These are phyloP conservation scores for Penicillium manginii DNA, from an alignment of 495 filamentous ascomycete species.

Conservation along the genomic window DNA sequence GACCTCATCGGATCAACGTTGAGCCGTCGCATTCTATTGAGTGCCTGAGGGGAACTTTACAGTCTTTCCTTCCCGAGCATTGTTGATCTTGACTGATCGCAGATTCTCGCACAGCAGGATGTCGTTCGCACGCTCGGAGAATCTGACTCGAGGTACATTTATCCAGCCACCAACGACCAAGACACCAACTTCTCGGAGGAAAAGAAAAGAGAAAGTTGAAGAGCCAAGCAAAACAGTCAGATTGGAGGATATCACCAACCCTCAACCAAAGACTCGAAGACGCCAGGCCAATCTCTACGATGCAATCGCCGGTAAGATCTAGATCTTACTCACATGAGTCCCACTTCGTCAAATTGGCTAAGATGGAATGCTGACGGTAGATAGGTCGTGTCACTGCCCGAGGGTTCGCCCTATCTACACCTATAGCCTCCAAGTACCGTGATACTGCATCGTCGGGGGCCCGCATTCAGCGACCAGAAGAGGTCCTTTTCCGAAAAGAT, in stretches of 20 bases:
- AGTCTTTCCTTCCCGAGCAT: neutral
- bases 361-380: neutral
- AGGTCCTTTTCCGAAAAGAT: slow-evolving; percentile 69
- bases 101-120: neutral
- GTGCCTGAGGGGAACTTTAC: no score
- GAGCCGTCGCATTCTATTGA: slow-evolving; percentile 32
- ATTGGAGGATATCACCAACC: neutral
- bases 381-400: slow-evolving; percentile 55
- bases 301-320: slow-evolving; percentile 69
- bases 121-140: neutral
- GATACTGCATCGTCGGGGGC: slow-evolving; percentile 57
- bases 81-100: neutral
- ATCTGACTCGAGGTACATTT: neutral
- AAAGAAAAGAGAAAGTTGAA: neutral
- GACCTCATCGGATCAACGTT: slow-evolving; percentile 33
- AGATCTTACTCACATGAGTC: no score
- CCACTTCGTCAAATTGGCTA: neutral
- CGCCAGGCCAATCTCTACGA: slow-evolving; percentile 69
- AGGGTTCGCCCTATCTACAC: slow-evolving; percentile 43
- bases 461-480: slow-evolving; percentile 66
- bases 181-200: neutral
- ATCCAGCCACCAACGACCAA: neutral
- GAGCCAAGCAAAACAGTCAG: neutral
- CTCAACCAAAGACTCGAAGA: slow-evolving; percentile 7
- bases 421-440: slow-evolving; percentile 45